Percentiles rank a stretch among this genome's conserved stretches.
Evolutionary conservation across 495 filamentous ascomycete species (phyloP).

Genomic region (Penicillium herquei): DNA sequence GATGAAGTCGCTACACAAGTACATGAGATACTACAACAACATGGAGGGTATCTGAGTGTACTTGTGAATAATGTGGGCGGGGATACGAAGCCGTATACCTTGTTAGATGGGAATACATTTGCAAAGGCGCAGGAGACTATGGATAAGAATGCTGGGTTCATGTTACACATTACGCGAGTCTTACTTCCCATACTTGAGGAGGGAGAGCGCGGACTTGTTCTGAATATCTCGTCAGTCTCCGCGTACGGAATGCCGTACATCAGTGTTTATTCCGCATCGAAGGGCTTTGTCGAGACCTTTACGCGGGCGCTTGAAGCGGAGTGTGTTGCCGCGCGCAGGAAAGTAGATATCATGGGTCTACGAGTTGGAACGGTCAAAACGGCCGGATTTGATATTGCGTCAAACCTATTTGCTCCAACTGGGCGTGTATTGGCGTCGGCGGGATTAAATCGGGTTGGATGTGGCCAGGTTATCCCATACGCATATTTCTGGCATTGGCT

Average conservation of each 20-base stretch:
- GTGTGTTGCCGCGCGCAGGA: slow-evolving; percentile 19
- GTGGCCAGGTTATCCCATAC: slow-evolving; percentile 22
- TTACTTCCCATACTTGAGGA: slow-evolving; percentile 33
- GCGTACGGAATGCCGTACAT: slow-evolving; percentile 36
- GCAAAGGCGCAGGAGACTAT: slow-evolving; percentile 26
- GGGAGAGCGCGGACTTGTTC: slow-evolving; percentile 31
- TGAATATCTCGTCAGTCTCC: slow-evolving; percentile 43
- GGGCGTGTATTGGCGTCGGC: slow-evolving; percentile 24
- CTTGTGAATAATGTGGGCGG: slow-evolving; percentile 54
- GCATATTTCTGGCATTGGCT: slow-evolving; percentile 33
- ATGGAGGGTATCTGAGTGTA: slow-evolving; percentile 30
- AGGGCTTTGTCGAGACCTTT: slow-evolving; percentile 38
- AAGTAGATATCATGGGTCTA: slow-evolving; percentile 31
- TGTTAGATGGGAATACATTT: slow-evolving; percentile 18
- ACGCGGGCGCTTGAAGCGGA: slow-evolving; percentile 31
- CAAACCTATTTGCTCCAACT: slow-evolving; percentile 20
- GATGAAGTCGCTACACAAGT: slow-evolving; percentile 23
- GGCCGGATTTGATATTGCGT: slow-evolving; percentile 18
- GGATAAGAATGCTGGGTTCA: slow-evolving; percentile 40
- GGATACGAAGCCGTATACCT: slow-evolving; percentile 14
- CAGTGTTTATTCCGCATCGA: slow-evolving; percentile 32
- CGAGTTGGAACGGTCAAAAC: slow-evolving; percentile 25
- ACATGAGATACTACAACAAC: slow-evolving; percentile 10
- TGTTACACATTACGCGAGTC: slow-evolving; percentile 39
- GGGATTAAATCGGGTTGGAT: slow-evolving; percentile 31